These are phyloP conservation scores for Sclerotinia nivalis DNA, from an alignment of 2,329 filamentous ascomycete genomes.

Conservation along the genomic window DNA sequence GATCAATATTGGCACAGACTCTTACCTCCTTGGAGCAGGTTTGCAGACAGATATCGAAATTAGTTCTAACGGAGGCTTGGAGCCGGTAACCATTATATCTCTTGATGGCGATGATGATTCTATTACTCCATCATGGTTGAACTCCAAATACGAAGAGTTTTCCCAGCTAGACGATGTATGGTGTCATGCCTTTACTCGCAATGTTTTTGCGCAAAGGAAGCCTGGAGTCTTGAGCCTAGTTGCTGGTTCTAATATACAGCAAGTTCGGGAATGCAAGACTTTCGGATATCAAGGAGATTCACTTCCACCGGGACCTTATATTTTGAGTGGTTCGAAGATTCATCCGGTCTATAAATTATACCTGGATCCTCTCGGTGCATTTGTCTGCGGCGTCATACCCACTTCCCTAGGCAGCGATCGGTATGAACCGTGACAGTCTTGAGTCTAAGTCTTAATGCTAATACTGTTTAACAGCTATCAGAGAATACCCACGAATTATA, in stretches of 20 bases:
- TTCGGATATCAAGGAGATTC: neutral
- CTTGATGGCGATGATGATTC: neutral
- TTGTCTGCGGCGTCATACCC: conserved; percentile 16
- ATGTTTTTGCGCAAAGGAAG: neutral
- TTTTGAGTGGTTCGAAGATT: neutral
- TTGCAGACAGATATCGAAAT: neutral
- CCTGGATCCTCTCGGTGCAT: conserved; percentile 11
- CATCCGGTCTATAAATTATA: conserved; percentile 11
- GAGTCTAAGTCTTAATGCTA: neutral
- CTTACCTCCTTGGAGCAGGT: conserved; percentile 4
- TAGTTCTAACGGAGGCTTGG: no score
- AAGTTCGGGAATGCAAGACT: neutral
- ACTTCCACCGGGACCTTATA: conserved; percentile 12
- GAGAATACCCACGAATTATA: neutral
- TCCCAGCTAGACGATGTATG: conserved; percentile 1
- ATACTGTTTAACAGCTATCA: neutral
- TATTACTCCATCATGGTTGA: neutral
- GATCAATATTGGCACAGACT: neutral
- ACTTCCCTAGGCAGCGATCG: neutral
- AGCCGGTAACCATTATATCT: conserved; percentile 3
- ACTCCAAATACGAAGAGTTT: neutral
- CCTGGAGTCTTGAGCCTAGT: neutral
- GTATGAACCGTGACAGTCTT: neutral
- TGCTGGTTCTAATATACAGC: neutral
- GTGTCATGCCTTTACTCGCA: neutral